These are phyloP conservation scores for Coelastrella sp. DNA, from an alignment of 139 green algal species.

Conservation along the genomic window DNA sequence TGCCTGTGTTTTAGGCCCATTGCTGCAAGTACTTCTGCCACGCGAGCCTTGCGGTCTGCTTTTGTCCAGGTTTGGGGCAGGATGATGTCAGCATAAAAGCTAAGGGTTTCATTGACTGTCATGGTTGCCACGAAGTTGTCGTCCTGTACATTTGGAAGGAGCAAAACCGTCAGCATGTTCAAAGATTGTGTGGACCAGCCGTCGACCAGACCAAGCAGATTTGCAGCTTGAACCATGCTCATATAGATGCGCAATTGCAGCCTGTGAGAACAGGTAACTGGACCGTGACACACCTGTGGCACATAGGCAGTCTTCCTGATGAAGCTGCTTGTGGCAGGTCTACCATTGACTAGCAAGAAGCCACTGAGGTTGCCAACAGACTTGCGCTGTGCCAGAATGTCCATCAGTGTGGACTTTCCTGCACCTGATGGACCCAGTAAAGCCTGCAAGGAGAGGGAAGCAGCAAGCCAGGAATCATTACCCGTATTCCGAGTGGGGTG, in stretches of 20 bases:
- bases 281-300: conserved; percentile 32
- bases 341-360: conserved; percentile 49
- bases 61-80: conserved; percentile 34
- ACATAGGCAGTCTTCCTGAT: conserved; percentile 54
- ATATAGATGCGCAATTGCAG: no score
- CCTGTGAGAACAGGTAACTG: no score
- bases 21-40: conserved; percentile 41
- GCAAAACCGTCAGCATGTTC: no score
- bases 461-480: no score
- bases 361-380: conserved; percentile 48
- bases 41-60: conserved; percentile 8
- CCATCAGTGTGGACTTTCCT: conserved; percentile 63
- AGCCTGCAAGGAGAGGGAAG: conserved; percentile 16
- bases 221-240: no score
- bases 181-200: no score
- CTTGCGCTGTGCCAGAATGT: conserved; percentile 63
- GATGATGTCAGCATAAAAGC: conserved; percentile 58
- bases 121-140: conserved; percentile 60
- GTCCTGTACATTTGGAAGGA: conserved; percentile 14
- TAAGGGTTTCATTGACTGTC: conserved; percentile 53
- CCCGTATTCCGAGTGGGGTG: no score
- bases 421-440: conserved; percentile 50
- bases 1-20: conserved; percentile 45
- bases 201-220: no score
- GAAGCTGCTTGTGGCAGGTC: conserved; percentile 26